phyloP scores from a whole-genome alignment of 176 grass and related monocot species.

The Calamus simplicifolius region DNA sequence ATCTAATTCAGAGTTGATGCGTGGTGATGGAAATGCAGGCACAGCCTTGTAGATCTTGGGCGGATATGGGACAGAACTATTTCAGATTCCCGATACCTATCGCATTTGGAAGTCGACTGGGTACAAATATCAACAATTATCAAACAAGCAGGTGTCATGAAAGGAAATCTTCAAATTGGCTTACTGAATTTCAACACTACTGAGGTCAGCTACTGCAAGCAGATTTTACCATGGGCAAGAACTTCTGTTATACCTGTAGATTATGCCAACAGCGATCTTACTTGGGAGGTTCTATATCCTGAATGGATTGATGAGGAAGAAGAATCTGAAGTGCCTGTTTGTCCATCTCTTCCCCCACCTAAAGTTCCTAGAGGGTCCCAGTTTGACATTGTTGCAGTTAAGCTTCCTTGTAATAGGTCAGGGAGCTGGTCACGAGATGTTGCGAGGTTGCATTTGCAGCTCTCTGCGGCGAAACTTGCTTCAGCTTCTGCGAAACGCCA shows the following conservation, averaged over 20 bases:
- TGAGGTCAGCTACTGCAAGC: constrained; percentile 35
- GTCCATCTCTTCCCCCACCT: constrained; percentile 46
- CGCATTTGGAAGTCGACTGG: constrained; percentile 33
- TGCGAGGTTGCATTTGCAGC: constrained; percentile 64
- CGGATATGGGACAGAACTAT: constrained; percentile 20
- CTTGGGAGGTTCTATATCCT: constrained; percentile 57
- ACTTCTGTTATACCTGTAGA: constrained; percentile 24
- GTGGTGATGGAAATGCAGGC: constrained; percentile 19
- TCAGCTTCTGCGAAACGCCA: not conserved
- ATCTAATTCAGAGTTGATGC: too few relatives aligned
- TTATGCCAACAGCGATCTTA: constrained; percentile 27
- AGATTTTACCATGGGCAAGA: constrained; percentile 10
- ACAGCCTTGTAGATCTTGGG: constrained; percentile 17
- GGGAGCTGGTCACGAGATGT: constrained; percentile 50
- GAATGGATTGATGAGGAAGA: constrained; percentile 60
- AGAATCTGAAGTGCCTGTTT: constrained; percentile 21
- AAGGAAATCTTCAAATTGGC: constrained; percentile 24
- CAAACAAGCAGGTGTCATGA: not conserved
- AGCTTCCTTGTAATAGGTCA: constrained; percentile 35
- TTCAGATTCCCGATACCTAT: constrained; percentile 25
- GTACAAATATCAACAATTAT: constrained; percentile 20
- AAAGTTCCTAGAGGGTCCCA: constrained; percentile 7
- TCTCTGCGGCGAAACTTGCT: constrained; percentile 55
- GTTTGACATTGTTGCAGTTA: constrained; percentile 63
- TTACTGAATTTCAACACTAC: constrained; percentile 62